Base-by-base conservation (phyloP, 2,329 filamentous ascomycete species). In the Helotiales sp. region DNA sequence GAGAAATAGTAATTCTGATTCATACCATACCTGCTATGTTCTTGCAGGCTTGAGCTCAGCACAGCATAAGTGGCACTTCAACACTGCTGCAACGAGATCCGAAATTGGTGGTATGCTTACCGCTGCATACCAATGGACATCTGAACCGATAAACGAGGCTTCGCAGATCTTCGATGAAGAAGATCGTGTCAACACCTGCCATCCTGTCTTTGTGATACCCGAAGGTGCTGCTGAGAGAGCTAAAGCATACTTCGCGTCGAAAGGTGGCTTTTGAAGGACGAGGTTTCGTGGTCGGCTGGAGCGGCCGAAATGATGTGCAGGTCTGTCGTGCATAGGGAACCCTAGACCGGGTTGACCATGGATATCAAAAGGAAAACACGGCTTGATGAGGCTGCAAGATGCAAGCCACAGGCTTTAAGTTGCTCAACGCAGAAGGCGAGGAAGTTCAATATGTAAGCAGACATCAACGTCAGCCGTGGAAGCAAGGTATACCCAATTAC, bases 11-110 rank as follows among this genome's bases (percentile, higher is more conserved):
- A 80, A 81, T 60, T 87, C 92, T 4, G 93, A 98, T 76, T 87
- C 89, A 49, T 97, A 98, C 70, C 93, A 98, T 75, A 91, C 91
- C 44, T 95, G 90, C 76, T 98, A 98, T 75, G 91, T 93, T 29
- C 82, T 98, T 19, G 87, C 89, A 22, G 93, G 93, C 5, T 79
- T 98, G 64, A 95, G 90, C 72, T 88, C 87, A 53, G 88, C 88
- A 24, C 91, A 96, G 75, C 84, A 96, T 72, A 77, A 80, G 67
- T 85, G 81, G 82, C 73, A 76, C 61, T 74, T 83, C 40, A 66
- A 69, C 63, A 54, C 62, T 25, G 59, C 67, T 61, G 46, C 58
- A 48, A 58, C 73, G 69, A 70, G 70, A 69, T 66, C 72, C 72
- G 59, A 70, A 69, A 67, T 69, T 60, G 63, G 60, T 65, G 63